Base-by-base conservation (phyloP, 2,329 filamentous ascomycete genomes). In the Phaeophleospora eucalypticola region DNA sequence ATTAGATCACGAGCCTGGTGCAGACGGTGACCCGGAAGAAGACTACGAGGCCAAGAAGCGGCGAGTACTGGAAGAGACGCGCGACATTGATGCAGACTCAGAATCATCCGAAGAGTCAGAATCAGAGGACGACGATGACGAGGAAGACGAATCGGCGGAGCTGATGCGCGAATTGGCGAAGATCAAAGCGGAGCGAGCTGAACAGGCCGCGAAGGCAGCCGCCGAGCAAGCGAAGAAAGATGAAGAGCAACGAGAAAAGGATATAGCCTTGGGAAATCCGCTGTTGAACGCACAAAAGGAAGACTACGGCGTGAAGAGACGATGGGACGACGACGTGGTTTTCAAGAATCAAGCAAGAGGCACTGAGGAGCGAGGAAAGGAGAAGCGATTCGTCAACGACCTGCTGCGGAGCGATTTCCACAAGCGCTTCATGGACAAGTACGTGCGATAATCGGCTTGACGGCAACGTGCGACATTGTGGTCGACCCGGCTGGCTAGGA, bases 291-390 rank as follows among this genome's bases (percentile, higher is more conserved):
- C 78, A n/a, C 87, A 87, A 66, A 54, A 53, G 24, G 54, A 60
- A 38, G 89, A 95, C 59, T 97, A 94, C 66, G 89, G 84, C 48
- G 84, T 96, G 63, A 96, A 95, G 77, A 76, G 88, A 58, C 73
- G 90, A 59, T 98, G 93, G 93, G 93, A 98, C 60, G 93, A 98
- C 61, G 93, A 98, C 66, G 93, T 98, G 10, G 90, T 98, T 2
- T 98, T 98, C 73, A 97, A 95, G 75, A 98, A 98, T 68, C 93
- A 98, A 72, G 93, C 91, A 27, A 80, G 93, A 49, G 93, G 91
- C 7, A 95, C 90, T 0, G 91, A 97, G 64, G 89, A 96, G 53
- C 90, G 85, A 74, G 83, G 85, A 53, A 89, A 86, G 74, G 81
- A 79, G 70, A 66, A 65, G 60, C 54, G 59, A 43, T 98, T 98